Conservation (phyloP, 495 filamentous ascomycete genomes). For the Pseudotulostoma volvatum region DNA sequence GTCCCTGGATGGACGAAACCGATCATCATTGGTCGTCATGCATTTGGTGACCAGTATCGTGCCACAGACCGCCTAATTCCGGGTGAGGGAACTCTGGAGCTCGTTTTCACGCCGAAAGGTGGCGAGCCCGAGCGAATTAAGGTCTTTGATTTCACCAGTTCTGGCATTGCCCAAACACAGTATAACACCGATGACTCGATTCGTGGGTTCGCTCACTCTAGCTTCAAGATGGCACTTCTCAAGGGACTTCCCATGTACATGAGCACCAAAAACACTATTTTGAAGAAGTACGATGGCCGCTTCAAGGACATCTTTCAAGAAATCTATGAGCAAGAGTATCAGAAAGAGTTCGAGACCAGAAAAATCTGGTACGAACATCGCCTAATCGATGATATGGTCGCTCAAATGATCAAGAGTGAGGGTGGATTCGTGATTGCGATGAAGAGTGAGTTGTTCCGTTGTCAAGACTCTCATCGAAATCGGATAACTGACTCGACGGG, state of each 20-base stretch:
- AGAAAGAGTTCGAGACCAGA: constrained; percentile 74
- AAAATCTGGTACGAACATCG: constrained; percentile 98
- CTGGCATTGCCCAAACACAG: constrained; percentile 80
- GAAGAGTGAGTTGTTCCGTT: constrained; percentile 52
- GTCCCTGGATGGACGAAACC: constrained; percentile 95
- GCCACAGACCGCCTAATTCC: constrained; percentile 75
- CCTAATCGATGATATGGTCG: constrained; percentile 98
- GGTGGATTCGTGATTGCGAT: constrained; percentile 93
- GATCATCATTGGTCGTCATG: constrained; percentile 97
- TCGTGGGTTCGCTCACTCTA: constrained; percentile 80
- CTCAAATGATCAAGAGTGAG: constrained; percentile 97
- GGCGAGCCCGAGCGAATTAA: constrained; percentile 74
- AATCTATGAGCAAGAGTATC: constrained; percentile 76
- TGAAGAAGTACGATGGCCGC: constrained; percentile 94
- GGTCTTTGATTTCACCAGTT: constrained; percentile 79
- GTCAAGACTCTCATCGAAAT: not conserved
- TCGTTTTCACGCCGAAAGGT: constrained; percentile 77
- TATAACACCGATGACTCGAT: constrained; percentile 98
- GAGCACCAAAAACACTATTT: constrained; percentile 99
- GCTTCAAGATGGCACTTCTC: constrained; percentile 82
- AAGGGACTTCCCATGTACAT: constrained; percentile 86
- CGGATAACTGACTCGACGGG: constrained; percentile 2
- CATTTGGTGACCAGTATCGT: constrained; percentile 96
- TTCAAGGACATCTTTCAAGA: constrained; percentile 99
- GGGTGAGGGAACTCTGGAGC: constrained; percentile 71